phyloP scores from a whole-genome alignment of 768 basidiomycete species.

The Mycena chlorophos region DNA sequence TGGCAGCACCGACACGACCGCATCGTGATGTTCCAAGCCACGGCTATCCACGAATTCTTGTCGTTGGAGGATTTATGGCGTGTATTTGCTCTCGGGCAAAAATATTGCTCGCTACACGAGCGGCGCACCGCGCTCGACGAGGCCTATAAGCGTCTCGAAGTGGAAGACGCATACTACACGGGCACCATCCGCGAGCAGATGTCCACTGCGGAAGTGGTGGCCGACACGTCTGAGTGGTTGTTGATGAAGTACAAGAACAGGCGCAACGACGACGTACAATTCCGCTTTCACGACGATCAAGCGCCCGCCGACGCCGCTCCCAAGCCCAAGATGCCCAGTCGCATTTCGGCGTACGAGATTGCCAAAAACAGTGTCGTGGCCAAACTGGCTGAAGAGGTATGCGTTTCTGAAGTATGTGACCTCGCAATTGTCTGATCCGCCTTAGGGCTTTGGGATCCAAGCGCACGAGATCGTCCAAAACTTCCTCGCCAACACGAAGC shows the following conservation, averaged over 20 bases:
- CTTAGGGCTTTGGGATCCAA: constrained; percentile 80
- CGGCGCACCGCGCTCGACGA: constrained; percentile 61
- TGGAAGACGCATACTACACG: constrained; percentile 76
- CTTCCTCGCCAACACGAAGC: constrained; percentile 59
- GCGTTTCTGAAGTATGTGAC: constrained; percentile 21
- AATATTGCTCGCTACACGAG: constrained; percentile 83
- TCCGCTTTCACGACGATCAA: constrained; percentile 74
- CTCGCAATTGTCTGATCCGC: not conserved
- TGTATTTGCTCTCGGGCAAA: constrained; percentile 85
- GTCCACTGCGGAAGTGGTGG: constrained; percentile 84
- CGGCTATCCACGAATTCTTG: constrained; percentile 75
- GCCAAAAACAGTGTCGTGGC: constrained; percentile 77
- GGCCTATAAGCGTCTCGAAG: constrained; percentile 67
- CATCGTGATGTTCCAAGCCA: constrained; percentile 77
- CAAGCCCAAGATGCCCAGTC: constrained; percentile 81
- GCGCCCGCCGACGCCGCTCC: constrained; percentile 47
- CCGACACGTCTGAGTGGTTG: constrained; percentile 91
- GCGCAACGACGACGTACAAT: constrained; percentile 59
- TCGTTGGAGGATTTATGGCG: constrained; percentile 84
- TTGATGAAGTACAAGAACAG: constrained; percentile 78
- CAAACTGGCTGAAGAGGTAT: constrained; percentile 72
- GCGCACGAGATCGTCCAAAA: constrained; percentile 85
- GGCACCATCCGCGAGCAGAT: constrained; percentile 64
- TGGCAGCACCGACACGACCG: constrained; percentile 93
- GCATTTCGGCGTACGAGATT: constrained; percentile 80